Base-by-base conservation (phyloP, 108 stramenopile species). In the Schizochytrium sp. region DNA sequence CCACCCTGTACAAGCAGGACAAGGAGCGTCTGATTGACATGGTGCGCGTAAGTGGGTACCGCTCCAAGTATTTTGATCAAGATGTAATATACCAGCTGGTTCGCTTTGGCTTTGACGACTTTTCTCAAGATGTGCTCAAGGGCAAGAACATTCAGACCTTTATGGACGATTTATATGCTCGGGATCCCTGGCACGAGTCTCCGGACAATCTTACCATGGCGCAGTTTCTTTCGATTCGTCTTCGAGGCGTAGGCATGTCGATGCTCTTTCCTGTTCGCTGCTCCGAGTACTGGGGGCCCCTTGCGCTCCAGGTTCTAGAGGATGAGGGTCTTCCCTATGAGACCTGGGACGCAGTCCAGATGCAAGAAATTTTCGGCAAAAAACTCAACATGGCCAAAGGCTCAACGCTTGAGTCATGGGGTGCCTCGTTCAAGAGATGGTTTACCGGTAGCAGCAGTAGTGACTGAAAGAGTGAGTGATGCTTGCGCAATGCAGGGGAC, bases 101-200 rank as follows among this genome's bases (percentile, higher is more conserved):
- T 83, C 76, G 76, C 51, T 83, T 83, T 83, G 76, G 76, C 76
- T 83, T 53, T 53, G 76, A 83, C 51, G 51, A 47, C 28, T 83
- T 83, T 83, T 47, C 48, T 12, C 45, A 83, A 34, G 76, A 83
- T 6, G 76, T 83, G 12, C 51, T 83, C 23, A 47, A 83, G 76
- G 76, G 51, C 76, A 83, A 83, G 28, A 83, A 83, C 28, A 21
- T 83, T 45, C 76, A 83, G 51, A 47, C 45, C 4, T 83, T 83
- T 28, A 83, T 83, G 76, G 76, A 83, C 51, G 76, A 83, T 34
- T 23, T 83, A 0, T 83, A 83, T 23, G 76, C 76, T 0, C 45
- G 76, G 12, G 76, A 83, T 23, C 76, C 76, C 19, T 83, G 76
- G 76, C 51, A 83, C 19, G 76, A 83, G 23, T 47, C 76, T 0